A percentile compares a stretch with the other conserved stretches of the same genome.
Conservation (phyloP, 306 rosid genomes). For the Malus asiatica region DNA sequence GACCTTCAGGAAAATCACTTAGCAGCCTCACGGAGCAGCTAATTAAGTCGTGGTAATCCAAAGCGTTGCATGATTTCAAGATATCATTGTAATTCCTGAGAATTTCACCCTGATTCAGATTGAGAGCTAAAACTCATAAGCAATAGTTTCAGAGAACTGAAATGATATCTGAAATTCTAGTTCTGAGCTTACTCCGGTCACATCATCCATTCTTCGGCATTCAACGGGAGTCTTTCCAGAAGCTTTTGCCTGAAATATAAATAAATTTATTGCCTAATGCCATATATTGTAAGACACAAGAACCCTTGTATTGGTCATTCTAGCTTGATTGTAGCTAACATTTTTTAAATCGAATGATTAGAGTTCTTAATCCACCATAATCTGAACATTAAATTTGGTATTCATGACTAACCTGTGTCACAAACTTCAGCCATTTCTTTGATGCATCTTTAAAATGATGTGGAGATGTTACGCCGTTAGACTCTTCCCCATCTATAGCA, state of each 20-base stretch:
- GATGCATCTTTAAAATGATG: conserved; percentile 67
- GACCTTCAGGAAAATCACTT: conserved; percentile 78
- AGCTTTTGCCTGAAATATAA: conserved; percentile 77
- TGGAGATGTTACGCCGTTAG: conserved; percentile 34
- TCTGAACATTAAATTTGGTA: background rate
- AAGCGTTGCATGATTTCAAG: conserved; percentile 77
- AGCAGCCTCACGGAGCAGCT: conserved; percentile 86
- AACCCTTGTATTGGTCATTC: background rate
- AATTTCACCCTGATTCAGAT: conserved; percentile 61
- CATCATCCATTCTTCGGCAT: conserved; percentile 55
- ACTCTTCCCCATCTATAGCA: conserved; percentile 32
- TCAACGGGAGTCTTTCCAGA: conserved; percentile 65
- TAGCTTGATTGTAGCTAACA: background rate
- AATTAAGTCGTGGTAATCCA: conserved; percentile 94
- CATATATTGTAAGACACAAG: background rate
- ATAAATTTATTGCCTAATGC: background rate
- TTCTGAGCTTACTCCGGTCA: conserved; percentile 68
- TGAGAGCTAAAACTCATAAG: conserved; percentile 26
- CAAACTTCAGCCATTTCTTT: conserved; percentile 89
- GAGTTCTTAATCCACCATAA: background rate
- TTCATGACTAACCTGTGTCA: conserved; percentile 56
- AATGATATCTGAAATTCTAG: conserved; percentile 8
- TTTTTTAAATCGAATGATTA: background rate
- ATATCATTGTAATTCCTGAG: conserved; percentile 66
- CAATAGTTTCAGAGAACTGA: conserved; percentile 6